Evolutionary conservation across 2,329 filamentous ascomycete species (phyloP).

Genomic region (Diatrype stigma): DNA sequence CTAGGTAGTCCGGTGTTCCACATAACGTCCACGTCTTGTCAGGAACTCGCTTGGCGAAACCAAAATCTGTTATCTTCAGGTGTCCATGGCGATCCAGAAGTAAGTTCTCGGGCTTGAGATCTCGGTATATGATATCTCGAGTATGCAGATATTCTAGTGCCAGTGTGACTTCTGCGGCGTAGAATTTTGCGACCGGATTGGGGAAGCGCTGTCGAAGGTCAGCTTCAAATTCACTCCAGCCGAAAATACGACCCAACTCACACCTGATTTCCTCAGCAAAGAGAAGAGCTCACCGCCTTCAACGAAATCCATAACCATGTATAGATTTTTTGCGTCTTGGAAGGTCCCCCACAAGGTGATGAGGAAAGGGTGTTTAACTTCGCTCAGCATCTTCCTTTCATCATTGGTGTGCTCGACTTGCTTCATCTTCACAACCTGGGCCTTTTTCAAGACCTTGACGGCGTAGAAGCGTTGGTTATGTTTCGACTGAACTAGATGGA

Average conservation of each 20-base stretch:
- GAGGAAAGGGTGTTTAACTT: conserved; percentile 96
- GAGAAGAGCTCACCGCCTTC: conserved; percentile 98
- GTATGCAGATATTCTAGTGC: conserved; percentile 93
- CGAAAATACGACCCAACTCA: conserved; percentile 35
- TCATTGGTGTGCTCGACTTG: conserved; percentile 99
- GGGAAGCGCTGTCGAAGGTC: conserved; percentile 72
- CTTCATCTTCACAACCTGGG: conserved; percentile 99
- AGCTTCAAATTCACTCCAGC: conserved; percentile 3
- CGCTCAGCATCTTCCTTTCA: conserved; percentile 89
- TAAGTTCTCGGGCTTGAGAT: conserved; percentile 93
- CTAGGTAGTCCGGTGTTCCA: conserved; percentile 94
- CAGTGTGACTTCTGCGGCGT: conserved; percentile 93
- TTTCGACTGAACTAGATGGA: conserved; percentile 94
- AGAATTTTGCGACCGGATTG: conserved; percentile 98
- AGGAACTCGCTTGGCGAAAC: conserved; percentile 95
- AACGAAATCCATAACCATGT: conserved; percentile 99
- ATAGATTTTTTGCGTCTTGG: conserved; percentile 89
- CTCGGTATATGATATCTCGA: conserved; percentile 95
- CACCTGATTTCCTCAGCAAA: conserved; percentile 87
- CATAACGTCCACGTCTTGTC: conserved; percentile 99
- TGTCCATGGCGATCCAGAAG: conserved; percentile 90
- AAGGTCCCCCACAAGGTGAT: conserved; percentile 99
- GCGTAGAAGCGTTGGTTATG: conserved; percentile 98
- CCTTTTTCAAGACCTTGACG: conserved; percentile 97
- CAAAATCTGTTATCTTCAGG: conserved; percentile 96